A percentile compares a stretch with the other conserved stretches of the same genome.
Conservation (phyloP, 2,329 filamentous ascomycete species). For the Paraconiothyrium sp. region DNA sequence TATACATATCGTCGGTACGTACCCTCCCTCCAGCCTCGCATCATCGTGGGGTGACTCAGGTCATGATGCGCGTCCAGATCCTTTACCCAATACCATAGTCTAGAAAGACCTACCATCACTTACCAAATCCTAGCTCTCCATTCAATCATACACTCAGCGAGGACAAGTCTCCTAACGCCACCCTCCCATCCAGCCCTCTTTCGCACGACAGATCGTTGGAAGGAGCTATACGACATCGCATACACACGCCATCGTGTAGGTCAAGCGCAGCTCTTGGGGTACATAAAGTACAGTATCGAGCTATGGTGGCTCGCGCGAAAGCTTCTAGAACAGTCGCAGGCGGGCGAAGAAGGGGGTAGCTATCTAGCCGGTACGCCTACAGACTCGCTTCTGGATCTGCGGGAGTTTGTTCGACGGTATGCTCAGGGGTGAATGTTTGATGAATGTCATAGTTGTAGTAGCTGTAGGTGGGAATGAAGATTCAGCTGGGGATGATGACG, state of each 20-base stretch:
- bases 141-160: slow-evolving; percentile 18
- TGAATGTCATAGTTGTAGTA: no score
- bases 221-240: slow-evolving; percentile 23
- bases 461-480: no score
- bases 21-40: background rate
- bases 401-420: background rate
- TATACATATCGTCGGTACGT: slow-evolving; percentile 22
- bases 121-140: slow-evolving; percentile 13
- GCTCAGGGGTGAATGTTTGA: background rate
- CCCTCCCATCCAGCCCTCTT: slow-evolving; percentile 11
- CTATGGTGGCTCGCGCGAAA: slow-evolving; percentile 29
- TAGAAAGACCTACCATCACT: background rate
- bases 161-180: slow-evolving; percentile 17
- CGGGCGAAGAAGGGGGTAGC: slow-evolving; percentile 1
- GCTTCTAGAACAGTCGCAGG: slow-evolving; percentile 15
- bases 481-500: no score
- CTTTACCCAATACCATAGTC: background rate
- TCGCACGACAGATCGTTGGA: slow-evolving; percentile 28
- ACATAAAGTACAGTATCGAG: slow-evolving; percentile 24
- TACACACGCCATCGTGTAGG: background rate
- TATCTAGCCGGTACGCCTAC: slow-evolving; percentile 20
- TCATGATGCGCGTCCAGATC: background rate
- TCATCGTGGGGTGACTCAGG: background rate
- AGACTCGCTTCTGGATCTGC: slow-evolving; percentile 11
- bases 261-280: slow-evolving; percentile 17